Conservation (phyloP, 2,329 filamentous ascomycete species). For the Penicillium glabrum region DNA sequence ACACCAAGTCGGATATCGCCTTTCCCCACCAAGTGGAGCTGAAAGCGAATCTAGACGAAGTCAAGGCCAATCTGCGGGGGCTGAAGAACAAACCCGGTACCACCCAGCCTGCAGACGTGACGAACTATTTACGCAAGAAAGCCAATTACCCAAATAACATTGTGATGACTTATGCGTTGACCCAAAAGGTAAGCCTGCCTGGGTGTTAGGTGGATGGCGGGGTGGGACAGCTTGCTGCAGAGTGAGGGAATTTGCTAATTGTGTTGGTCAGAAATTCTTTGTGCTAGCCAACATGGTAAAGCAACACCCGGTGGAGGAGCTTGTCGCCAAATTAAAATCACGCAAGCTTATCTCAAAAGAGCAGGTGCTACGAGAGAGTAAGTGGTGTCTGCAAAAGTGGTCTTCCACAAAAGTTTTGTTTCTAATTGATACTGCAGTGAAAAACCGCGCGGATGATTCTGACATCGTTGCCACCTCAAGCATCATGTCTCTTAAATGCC, state of each 20-base stretch:
- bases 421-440: conserved; percentile 56
- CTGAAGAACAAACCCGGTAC: conserved; percentile 96
- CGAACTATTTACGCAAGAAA: conserved; percentile 67
- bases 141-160: conserved; percentile 72
- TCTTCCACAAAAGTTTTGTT: conserved; percentile 1
- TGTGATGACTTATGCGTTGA: conserved; percentile 88
- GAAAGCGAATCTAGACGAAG: conserved; percentile 81
- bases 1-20: conserved; percentile 66
- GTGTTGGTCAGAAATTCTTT: conserved; percentile 62
- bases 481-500: conserved; percentile 88
- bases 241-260: not conserved
- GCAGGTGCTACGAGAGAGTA: conserved; percentile 81
- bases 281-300: conserved; percentile 75
- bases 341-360: conserved; percentile 75
- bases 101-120: conserved; percentile 90
- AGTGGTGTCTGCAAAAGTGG: conserved; percentile 1
- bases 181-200: conserved; percentile 67
- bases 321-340: conserved; percentile 66
- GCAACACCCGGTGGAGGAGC: conserved; percentile 66
- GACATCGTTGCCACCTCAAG: conserved; percentile 89
- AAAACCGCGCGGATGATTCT: conserved; percentile 75
- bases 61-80: conserved; percentile 90
- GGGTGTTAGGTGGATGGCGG: no score
- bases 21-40: conserved; percentile 94
- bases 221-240: not conserved